phyloP scores from a whole-genome alignment of 345 rosid species.

The Salix brachista region DNA sequence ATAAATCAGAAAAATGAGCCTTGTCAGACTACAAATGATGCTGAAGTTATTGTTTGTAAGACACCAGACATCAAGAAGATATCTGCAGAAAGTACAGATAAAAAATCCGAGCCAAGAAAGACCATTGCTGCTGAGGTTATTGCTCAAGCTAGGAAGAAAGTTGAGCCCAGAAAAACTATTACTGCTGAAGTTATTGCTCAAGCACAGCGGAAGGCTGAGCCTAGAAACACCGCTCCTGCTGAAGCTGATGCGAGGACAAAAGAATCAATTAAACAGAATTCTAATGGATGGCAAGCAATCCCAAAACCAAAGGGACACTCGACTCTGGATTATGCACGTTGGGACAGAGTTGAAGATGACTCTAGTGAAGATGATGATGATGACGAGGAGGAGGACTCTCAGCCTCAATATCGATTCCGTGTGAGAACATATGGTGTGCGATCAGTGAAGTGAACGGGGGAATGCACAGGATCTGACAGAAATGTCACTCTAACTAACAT shows the following conservation, averaged over 20 bases:
- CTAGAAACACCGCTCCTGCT: conserved; percentile 14
- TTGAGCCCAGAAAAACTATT: conserved; percentile 21
- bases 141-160: conserved; percentile 23
- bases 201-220: conserved; percentile 29
- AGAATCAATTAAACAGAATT: conserved; percentile 30
- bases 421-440: conserved; percentile 74
- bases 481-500: neutral
- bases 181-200: conserved; percentile 33
- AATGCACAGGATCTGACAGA: neutral
- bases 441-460: conserved; percentile 58
- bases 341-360: conserved; percentile 75
- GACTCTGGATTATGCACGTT: conserved; percentile 73
- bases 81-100: conserved; percentile 12
- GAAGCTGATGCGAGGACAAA: conserved; percentile 30
- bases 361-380: conserved; percentile 79
- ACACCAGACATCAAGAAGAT: conserved; percentile 29
- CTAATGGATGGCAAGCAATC: conserved; percentile 83
- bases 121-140: conserved; percentile 20
- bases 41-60: conserved; percentile 28
- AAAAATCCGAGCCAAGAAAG: conserved; percentile 18
- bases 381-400: conserved; percentile 51
- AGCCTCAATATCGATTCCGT: conserved; percentile 76
- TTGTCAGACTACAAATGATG: conserved; percentile 2
- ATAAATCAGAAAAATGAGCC: conserved; percentile 24
- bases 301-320: conserved; percentile 99